Base-by-base conservation (phyloP, 306 rosid genomes). In the Vigna reflexopilosa region DNA sequence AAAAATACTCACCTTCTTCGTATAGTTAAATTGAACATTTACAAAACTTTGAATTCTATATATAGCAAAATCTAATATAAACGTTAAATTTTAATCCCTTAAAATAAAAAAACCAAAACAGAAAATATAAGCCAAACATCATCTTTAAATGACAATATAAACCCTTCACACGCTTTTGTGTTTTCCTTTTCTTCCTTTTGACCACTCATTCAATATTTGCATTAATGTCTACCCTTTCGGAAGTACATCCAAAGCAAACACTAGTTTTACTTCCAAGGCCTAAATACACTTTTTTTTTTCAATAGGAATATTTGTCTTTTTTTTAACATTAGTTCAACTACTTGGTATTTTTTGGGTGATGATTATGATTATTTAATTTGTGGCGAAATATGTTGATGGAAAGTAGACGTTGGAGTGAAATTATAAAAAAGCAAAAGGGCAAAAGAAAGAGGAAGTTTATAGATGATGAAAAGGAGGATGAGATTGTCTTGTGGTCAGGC, bases 361-460 rank as follows among this genome's bases (percentile, higher is more conserved):
- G 34, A 30, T 28, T 42, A 28, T 45, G 26, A 40, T 24, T 49
- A 59, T 81, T 17, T 48, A 38, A 59, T 69, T 9, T 61, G 0
- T 59, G 40, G 50, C 67, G 45, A 26, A 71, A 32, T 64, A 56
- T 2, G 38, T 32, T 71, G 2, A 15, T 54, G 71, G 66, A 71
- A 77, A 51, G 79, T 45, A 34, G 4, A 36, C 1, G 7, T 7
- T 70, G 15, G 10, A 54, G 13, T 8, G 77, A 55, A 44, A 40
- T 34, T 65, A 66, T 64, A 49, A 45, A 77, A 22, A 72, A 26
- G 19, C 45, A 47, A 83, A 73, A 72, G 59, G 79, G 52, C 67
- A 8, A 69, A 76, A 40, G 32, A 9, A 69, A 28, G 32, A 6
- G 2, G 13, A 44, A 64, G 66, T 15, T 40, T 52, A 44, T 70